Conservation (phyloP, 139 green algal species). For the Picochlorum sp. region DNA sequence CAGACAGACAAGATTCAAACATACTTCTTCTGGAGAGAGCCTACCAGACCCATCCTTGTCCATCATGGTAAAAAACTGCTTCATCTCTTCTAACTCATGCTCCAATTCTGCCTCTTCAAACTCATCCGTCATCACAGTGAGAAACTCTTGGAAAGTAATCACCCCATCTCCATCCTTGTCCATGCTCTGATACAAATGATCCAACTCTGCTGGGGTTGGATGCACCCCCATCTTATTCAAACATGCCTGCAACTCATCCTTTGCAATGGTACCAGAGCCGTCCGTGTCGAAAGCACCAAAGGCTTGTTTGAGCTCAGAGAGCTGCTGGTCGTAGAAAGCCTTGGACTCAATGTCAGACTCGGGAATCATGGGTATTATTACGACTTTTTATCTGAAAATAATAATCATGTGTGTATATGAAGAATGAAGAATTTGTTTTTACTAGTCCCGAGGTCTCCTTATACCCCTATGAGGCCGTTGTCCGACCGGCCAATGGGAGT, state of each 20-base stretch:
- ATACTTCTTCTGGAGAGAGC: neutral
- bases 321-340: neutral
- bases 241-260: neutral
- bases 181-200: conserved; percentile 7
- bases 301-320: conserved; percentile 1
- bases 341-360: neutral
- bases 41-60: conserved; percentile 8
- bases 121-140: conserved; percentile 3
- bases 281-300: conserved; percentile 9
- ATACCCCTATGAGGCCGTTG: too few species aligned
- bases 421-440: too few species aligned
- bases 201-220: conserved; percentile 5
- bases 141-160: conserved; percentile 9
- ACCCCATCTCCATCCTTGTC: conserved; percentile 8
- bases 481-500: too few species aligned
- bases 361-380: neutral
- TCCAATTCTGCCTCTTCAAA: conserved; percentile 6
- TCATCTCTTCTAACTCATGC: conserved; percentile 3
- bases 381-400: too few species aligned
- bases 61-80: conserved; percentile 4
- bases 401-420: too few species aligned
- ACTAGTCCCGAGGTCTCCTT: too few species aligned
- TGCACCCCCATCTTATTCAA: conserved; percentile 6
- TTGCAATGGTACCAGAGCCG: conserved; percentile 2
- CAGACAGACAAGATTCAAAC: too few species aligned